Conservation (phyloP, 345 rosid species). For the Salix viminalis region DNA sequence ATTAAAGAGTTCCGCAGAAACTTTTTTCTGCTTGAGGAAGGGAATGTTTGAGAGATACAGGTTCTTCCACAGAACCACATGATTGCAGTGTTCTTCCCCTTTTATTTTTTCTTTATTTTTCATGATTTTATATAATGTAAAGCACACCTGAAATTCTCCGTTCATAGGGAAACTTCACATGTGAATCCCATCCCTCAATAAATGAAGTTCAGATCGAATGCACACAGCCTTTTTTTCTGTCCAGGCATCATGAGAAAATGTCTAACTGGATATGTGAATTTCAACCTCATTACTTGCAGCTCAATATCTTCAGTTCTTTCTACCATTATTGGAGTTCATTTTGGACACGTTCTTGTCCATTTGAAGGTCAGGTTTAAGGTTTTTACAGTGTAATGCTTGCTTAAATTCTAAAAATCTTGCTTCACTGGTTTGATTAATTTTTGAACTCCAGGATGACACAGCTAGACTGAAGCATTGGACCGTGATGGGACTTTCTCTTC, state of each 20-base stretch:
- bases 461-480: conserved; percentile 76
- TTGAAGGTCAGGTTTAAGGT: conserved; percentile 43
- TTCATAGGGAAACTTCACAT: background rate
- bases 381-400: background rate
- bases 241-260: background rate
- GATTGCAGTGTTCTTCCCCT: background rate
- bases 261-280: background rate
- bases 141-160: background rate
- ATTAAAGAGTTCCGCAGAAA: background rate
- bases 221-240: background rate
- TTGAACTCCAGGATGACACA: conserved; percentile 46
- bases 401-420: background rate
- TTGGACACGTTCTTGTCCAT: conserved; percentile 71
- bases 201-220: background rate
- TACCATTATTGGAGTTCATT: conserved; percentile 74
- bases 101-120: background rate
- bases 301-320: conserved; percentile 75
- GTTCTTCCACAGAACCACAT: background rate
- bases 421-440: conserved; percentile 6
- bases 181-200: background rate
- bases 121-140: background rate
- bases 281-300: conserved; percentile 49
- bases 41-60: background rate
- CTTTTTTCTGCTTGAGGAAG: background rate
- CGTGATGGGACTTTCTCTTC: conserved; percentile 50